phyloP scores from a whole-genome alignment of 495 filamentous ascomycete species.

The Aspergillus nidulans region DNA sequence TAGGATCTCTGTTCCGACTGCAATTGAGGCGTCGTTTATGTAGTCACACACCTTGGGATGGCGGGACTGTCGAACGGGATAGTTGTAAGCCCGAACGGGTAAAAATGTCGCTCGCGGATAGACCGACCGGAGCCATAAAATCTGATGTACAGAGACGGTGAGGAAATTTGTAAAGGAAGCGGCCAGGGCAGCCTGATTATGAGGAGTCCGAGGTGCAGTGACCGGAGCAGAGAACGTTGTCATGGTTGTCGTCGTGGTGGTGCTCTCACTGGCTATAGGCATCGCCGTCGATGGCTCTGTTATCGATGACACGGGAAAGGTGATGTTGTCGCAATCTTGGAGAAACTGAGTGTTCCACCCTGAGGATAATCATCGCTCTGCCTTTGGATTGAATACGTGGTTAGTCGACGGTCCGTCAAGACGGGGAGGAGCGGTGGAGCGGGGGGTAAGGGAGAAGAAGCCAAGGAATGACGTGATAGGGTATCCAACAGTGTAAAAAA shows the following conservation, averaged over 20 bases:
- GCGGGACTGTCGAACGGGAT: conserved; percentile 81
- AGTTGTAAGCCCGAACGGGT: conserved; percentile 78
- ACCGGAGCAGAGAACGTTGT: conserved; percentile 44
- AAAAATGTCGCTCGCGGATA: conserved; percentile 82
- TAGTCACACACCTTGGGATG: conserved; percentile 90
- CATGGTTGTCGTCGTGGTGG: conserved; percentile 43
- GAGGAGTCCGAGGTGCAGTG: conserved; percentile 41
- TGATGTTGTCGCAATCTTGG: conserved; percentile 41
- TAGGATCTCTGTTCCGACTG: conserved; percentile 69
- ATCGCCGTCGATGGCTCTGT: conserved; percentile 39
- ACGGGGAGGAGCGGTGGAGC: conserved; percentile 13
- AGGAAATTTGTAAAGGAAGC: conserved; percentile 66
- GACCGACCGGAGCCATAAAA: conserved; percentile 80
- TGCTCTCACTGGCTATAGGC: conserved; percentile 49
- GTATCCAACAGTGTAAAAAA: neutral
- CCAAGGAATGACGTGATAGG: conserved; percentile 3
- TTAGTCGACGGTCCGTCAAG: conserved; percentile 26
- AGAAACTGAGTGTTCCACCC: conserved; percentile 46
- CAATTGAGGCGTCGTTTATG: conserved; percentile 77
- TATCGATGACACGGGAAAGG: conserved; percentile 35
- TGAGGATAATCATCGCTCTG: conserved; percentile 51
- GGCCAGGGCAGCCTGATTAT: conserved; percentile 44
- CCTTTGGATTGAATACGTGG: conserved; percentile 30
- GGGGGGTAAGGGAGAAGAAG: neutral
- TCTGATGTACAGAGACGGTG: conserved; percentile 84